Percentiles rank a stretch among this genome's conserved stretches.
phyloP scores from a whole-genome alignment of 441 rosid genomes.

The Adansonia madagascariensis region DNA sequence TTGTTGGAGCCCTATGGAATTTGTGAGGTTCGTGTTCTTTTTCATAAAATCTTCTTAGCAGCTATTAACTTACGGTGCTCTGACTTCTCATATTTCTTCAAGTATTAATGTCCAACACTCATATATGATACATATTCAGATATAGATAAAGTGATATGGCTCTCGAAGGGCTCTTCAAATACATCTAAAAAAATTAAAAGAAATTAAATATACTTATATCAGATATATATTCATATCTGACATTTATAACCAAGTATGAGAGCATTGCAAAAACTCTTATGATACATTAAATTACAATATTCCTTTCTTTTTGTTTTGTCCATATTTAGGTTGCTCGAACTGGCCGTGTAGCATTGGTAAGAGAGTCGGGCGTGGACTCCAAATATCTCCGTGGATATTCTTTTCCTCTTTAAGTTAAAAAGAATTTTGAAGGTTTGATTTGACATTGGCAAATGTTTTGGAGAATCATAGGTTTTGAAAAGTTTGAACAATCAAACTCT shows the following conservation, averaged over 20 bases:
- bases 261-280: too few species aligned
- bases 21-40: conserved; percentile 72
- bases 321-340: conserved; percentile 82
- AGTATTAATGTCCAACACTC: too few species aligned
- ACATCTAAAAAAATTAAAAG: too few species aligned
- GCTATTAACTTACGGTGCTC: too few species aligned
- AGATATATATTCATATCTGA: too few species aligned
- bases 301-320: neutral
- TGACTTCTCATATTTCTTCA: too few species aligned
- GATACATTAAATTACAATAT: neutral
- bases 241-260: too few species aligned
- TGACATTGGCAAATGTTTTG: neutral
- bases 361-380: conserved; percentile 92
- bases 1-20: conserved; percentile 93
- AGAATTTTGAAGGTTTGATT: neutral
- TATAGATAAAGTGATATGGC: too few species aligned
- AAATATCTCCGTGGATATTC: conserved; percentile 84
- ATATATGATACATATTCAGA: too few species aligned
- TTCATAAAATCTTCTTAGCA: neutral
- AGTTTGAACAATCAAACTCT: conserved; percentile 7
- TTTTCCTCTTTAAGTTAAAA: conserved; percentile 50
- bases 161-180: too few species aligned
- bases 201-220: too few species aligned
- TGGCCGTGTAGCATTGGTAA: conserved; percentile 75
- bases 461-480: neutral